phyloP scores from a whole-genome alignment of 768 basidiomycete species.

The Boletellus sp. region DNA sequence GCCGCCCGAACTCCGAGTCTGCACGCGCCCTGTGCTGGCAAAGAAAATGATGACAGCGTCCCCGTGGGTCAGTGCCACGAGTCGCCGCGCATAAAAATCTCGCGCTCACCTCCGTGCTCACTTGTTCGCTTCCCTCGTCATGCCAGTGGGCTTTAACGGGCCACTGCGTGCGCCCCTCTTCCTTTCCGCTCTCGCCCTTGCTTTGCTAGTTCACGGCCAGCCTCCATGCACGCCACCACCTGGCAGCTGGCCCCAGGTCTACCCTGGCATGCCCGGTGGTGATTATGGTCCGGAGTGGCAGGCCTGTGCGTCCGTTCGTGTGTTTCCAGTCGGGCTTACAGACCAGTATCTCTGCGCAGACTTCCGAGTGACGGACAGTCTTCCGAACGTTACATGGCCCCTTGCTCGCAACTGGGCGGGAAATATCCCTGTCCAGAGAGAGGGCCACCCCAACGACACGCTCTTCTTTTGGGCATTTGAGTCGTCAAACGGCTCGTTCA shows the following conservation, averaged over 20 bases:
- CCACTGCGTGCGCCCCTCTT: constrained; percentile 9
- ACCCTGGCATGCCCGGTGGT: constrained; percentile 41
- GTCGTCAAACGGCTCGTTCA: constrained; percentile 53
- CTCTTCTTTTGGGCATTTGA: constrained; percentile 68
- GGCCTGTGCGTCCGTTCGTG: constrained; percentile 41
- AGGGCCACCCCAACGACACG: constrained; percentile 59
- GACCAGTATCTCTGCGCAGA: constrained; percentile 36
- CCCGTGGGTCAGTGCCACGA: no score
- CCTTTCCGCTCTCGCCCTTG: background rate
- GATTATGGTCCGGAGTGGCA: constrained; percentile 60
- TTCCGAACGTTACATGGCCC: constrained; percentile 61
- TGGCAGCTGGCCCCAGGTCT: constrained; percentile 38
- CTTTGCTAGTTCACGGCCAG: constrained; percentile 22
- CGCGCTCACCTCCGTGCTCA: constrained; percentile 2
- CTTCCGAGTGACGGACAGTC: constrained; percentile 50
- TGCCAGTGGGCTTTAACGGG: constrained; percentile 12
- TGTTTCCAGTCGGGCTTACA: background rate
- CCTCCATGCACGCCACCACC: constrained; percentile 17
- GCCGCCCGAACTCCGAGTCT: background rate
- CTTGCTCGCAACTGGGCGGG: constrained; percentile 56
- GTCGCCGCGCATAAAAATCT: background rate
- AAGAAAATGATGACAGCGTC: no score
- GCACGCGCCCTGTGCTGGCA: no score
- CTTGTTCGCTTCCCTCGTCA: constrained; percentile 11
- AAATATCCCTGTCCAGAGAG: constrained; percentile 58